Percentiles rank a stretch among this genome's conserved stretches.
These are phyloP conservation scores for Suillus fuscotomentosus DNA, from an alignment of 768 basidiomycete species.

Conservation along the genomic window DNA sequence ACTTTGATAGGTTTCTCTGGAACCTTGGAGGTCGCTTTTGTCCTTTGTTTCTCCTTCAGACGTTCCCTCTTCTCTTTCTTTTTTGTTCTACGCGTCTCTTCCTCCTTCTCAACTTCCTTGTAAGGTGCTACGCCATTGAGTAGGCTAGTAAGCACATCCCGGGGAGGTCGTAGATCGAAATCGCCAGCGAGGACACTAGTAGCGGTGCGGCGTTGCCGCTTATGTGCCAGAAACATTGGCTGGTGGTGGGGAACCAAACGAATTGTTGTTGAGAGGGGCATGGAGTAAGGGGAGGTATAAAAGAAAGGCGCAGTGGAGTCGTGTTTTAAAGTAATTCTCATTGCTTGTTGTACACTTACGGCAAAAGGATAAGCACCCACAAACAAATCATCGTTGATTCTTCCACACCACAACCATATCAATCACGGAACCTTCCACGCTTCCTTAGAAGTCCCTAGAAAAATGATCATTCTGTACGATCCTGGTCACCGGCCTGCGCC, in stretches of 20 bases:
- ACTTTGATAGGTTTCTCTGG: conserved; percentile 31
- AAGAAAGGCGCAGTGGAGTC: conserved; percentile 29
- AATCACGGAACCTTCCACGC: conserved; percentile 12
- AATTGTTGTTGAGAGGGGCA: conserved; percentile 18
- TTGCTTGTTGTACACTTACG: conserved; percentile 35
- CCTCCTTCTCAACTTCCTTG: conserved; percentile 59
- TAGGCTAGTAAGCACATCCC: conserved; percentile 78
- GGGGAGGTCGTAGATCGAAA: conserved; percentile 63
- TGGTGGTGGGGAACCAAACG: conserved; percentile 17
- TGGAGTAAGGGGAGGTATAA: conserved; percentile 13
- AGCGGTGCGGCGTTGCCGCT: conserved; percentile 57
- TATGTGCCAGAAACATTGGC: conserved; percentile 22
- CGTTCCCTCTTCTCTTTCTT: conserved; percentile 49
- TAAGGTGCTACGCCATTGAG: conserved; percentile 74
- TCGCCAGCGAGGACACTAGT: conserved; percentile 74
- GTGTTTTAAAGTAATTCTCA: conserved; percentile 33
- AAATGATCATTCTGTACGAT: conserved; percentile 3
- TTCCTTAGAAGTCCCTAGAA: conserved; percentile 9
- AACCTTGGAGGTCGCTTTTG: conserved; percentile 32
- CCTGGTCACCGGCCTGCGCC: not conserved
- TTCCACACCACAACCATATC: conserved; percentile 18
- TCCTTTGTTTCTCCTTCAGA: conserved; percentile 48
- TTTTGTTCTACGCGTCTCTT: conserved; percentile 52
- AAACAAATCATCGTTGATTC: conserved; percentile 33
- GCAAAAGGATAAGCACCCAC: conserved; percentile 35